These are phyloP conservation scores for Microdochium bolleyi DNA, from an alignment of 2,329 filamentous ascomycete genomes.

Conservation along the genomic window DNA sequence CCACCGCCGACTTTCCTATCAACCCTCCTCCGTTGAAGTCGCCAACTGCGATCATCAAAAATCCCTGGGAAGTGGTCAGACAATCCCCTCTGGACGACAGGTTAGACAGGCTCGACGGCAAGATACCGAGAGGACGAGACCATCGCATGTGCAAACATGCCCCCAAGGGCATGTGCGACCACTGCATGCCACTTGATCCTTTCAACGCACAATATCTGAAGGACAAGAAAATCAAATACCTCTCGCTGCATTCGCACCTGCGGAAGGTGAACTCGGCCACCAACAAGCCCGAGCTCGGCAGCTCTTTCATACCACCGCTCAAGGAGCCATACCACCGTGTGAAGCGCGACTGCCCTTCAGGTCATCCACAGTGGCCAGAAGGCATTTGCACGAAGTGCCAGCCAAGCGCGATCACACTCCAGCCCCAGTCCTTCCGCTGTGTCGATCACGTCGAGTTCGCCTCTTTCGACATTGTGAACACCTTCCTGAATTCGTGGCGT, in stretches of 20 bases:
- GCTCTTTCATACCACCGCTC: conserved; percentile 91
- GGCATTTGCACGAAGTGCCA: conserved; percentile 98
- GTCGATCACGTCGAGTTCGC: conserved; percentile 98
- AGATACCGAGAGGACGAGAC: conserved; percentile 21
- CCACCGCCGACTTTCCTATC: conserved; percentile 59
- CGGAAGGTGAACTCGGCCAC: conserved; percentile 93
- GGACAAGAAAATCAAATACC: conserved; percentile 98
- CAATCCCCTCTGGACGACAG: conserved; percentile 83
- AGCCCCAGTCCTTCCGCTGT: conserved; percentile 91
- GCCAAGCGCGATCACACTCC: conserved; percentile 89
- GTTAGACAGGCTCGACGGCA: conserved; percentile 82
- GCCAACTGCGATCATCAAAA: conserved; percentile 60
- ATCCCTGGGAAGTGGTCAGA: conserved; percentile 86
- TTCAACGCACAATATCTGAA: conserved; percentile 82
- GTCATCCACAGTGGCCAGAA: conserved; percentile 88
- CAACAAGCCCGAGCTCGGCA: conserved; percentile 89
- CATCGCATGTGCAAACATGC: conserved; percentile 77
- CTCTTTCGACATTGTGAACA: conserved; percentile 74
- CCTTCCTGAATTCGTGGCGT: conserved; percentile 88
- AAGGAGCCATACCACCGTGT: conserved; percentile 91
- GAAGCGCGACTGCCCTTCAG: conserved; percentile 79
- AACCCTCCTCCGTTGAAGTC: conserved; percentile 48
- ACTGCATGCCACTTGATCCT: conserved; percentile 94
- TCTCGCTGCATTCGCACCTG: conserved; percentile 91
- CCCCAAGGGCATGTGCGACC: conserved; percentile 97